phyloP scores from a whole-genome alignment of 768 basidiomycete genomes.

The Thelephora aurantiotincta region DNA sequence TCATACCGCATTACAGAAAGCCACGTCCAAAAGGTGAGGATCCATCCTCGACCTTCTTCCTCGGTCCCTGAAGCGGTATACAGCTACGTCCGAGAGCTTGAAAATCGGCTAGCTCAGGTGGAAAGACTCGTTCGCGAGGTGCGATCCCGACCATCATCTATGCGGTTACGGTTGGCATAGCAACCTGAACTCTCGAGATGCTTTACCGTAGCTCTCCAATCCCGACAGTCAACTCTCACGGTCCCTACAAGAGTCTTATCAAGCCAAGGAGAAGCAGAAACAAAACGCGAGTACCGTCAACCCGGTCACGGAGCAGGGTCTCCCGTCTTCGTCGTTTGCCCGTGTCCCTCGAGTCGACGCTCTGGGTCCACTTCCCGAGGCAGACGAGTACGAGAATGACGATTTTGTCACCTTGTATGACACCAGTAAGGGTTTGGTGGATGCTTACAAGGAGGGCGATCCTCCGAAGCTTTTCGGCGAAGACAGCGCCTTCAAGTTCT shows the following conservation, averaged over 20 bases:
- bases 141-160: neutral
- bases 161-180: neutral
- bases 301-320: neutral
- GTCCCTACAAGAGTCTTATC: neutral
- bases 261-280: neutral
- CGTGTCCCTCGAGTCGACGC: too few species aligned
- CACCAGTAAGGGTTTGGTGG: too few species aligned
- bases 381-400: too few species aligned
- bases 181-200: neutral
- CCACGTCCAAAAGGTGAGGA: neutral
- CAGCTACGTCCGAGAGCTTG: conserved; percentile 12
- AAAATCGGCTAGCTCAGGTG: conserved; percentile 15
- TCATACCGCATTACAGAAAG: neutral
- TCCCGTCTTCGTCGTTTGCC: neutral
- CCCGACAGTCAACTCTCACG: neutral
- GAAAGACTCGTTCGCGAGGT: conserved; percentile 15
- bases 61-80: neutral
- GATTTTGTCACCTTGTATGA: too few species aligned
- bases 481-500: neutral
- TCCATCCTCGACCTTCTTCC: neutral
- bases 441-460: neutral
- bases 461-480: neutral
- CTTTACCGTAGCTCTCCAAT: neutral
- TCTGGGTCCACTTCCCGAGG: too few species aligned
- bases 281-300: neutral